Evolutionary conservation across 495 filamentous ascomycete genomes (phyloP), one percentile per base, ranked within the genome.

Genomic region (Trichoderma virens): DNA sequence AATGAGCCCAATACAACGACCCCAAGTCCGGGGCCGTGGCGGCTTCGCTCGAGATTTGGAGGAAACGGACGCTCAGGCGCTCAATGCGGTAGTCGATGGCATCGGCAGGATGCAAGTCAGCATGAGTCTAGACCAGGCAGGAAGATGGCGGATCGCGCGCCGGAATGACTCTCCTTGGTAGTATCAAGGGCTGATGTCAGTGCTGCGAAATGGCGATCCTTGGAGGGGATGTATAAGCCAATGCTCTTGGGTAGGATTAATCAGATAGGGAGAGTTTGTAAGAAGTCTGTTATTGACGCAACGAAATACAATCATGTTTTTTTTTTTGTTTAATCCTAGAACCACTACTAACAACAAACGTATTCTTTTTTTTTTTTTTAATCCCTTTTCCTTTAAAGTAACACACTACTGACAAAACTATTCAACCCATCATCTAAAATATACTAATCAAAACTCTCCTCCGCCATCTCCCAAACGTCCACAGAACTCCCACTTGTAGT

Each of bases 71-170:
- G 20, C 32, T 8, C 59, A 31, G 51, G 51, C 51, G 9, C 31
- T 61, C 28, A 35, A 30, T 25, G 31, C 39, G 0, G 60, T 60
- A 7, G 25, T 61, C 0, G 51, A 61, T 18, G 51, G 35, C 25
- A 62, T 65, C 13, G 64, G 54, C 16, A 25, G 56, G 20, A 60
- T 61, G 64, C 31, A 23, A 23, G 64, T 61, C n/a, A 47, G 16
- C 18, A 61, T 60, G 64, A 28, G 23, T 16, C 31, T 30, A 20
- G 64, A 61, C n/a, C 56, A 34, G 23, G 41, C 60, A 3, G 39
- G 39, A 5, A 32, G 54, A 45, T 65, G 59, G 64, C 20, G 60
- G 23, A 61, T 61, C 14, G 35, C 38, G n/a, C 64, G 34, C 0
- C 41, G 51, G 51, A 8, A 23, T 18, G 51, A 28, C 23, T 23